Base-by-base conservation (phyloP, 257 asterid species). In the Nicotiana paniculata region DNA sequence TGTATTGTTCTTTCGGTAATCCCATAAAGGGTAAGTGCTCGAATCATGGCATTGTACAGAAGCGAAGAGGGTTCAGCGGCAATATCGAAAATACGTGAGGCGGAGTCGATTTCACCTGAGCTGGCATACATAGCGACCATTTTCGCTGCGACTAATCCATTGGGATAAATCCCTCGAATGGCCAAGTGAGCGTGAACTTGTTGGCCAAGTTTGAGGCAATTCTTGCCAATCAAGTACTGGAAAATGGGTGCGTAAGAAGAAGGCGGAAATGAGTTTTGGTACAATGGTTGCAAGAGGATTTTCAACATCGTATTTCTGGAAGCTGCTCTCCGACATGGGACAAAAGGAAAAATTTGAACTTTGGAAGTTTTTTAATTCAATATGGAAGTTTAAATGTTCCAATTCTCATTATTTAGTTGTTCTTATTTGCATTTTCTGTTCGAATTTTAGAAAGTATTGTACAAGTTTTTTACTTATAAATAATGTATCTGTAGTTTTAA, bases 51-150 rank as follows among this genome's bases (percentile, higher is more conserved):
- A 75, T 95, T 95, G 84, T 89, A 95, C 30, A 91, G 77, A 70
- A 92, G 90, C 3, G 74, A 69, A 69, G 97, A 86, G 0, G 89
- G 91, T 82, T 68, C 9, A 46, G 54, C 67, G 24, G 86, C 80
- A 85, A 88, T 79, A 78, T 83, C 13, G 87, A 92, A 95, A 24
- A 93, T 48, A 58, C 64, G 33, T 76, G 88, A 35, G 80, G 98
- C 97, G 77, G 97, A 88, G 81, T 79, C 21, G 10, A 95, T 85
- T 85, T 93, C 96, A 48, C 97, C 97, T 82, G 93, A 90, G 89
- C 97, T 93, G 54, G 95, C 97, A 89, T 93, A 95, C 96, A 95
- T 93, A 32, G 98, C 97, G n/a, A 95, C 97, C 95, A 95, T 91
- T 82, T 93, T 95, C 33, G 98, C 91, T 48, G 97, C 88, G 82